Evolutionary conservation across 148 eudicot genomes (phyloP).

Genomic region (Rhododendron simsii): DNA sequence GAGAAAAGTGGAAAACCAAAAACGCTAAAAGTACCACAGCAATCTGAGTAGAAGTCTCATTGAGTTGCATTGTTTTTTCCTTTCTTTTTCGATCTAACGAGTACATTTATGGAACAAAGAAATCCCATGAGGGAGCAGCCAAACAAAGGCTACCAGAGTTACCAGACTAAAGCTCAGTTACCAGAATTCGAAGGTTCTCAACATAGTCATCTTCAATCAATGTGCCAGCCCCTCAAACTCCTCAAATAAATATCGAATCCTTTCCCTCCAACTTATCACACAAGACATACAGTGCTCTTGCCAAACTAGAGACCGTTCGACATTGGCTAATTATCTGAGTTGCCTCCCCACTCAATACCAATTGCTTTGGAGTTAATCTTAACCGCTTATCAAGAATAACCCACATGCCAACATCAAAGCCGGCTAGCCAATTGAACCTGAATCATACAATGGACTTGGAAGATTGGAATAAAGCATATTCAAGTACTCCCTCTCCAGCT

Average conservation of each 20-base stretch:
- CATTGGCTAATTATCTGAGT: neutral
- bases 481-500: neutral
- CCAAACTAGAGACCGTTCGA: neutral
- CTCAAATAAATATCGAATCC: neutral
- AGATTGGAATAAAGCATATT: neutral
- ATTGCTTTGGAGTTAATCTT: neutral
- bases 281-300: neutral
- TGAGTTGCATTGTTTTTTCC: neutral
- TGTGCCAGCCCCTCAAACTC: neutral
- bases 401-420: constrained; percentile 1
- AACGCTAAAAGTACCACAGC: neutral
- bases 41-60: neutral
- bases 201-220: neutral
- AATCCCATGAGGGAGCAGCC: neutral
- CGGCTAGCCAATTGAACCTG: neutral
- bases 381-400: neutral
- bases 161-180: neutral
- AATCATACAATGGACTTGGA: neutral
- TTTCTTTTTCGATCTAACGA: neutral
- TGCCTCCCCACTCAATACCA: neutral
- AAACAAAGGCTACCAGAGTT: neutral
- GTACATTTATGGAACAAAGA: neutral
- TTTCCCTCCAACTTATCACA: neutral
- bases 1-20: neutral
- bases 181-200: neutral